Percentiles rank a stretch among this genome's conserved stretches.
Evolutionary conservation across 1,139 yeast species (phyloP).

Genomic region (Meyerozyma smithsonii): DNA sequence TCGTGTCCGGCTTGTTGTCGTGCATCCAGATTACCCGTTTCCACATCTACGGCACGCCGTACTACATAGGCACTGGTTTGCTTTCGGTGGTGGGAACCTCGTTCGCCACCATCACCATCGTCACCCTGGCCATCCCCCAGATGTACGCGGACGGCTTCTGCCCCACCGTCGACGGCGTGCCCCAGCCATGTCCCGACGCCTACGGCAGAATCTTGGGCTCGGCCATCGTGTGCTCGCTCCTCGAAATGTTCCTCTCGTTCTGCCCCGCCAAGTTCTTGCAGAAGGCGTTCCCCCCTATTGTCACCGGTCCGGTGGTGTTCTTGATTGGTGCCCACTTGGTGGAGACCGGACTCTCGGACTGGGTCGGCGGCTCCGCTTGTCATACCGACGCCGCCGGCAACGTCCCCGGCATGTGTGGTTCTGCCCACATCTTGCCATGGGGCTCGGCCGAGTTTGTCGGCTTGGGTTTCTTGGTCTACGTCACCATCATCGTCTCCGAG

Average conservation of each 20-base stretch:
- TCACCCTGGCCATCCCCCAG: conserved; percentile 66
- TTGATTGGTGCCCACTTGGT: conserved; percentile 72
- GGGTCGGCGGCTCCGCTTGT: conserved; percentile 88
- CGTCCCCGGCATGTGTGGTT: conserved; percentile 28
- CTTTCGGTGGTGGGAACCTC: conserved; percentile 87
- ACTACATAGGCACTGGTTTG: conserved; percentile 81
- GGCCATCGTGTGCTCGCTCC: conserved; percentile 67
- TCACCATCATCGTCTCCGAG: conserved; percentile 69
- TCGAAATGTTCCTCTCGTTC: conserved; percentile 70
- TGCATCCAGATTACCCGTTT: conserved; percentile 76
- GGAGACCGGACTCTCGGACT: conserved; percentile 68
- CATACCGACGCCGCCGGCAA: conserved; percentile 30
- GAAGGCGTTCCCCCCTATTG: conserved; percentile 78
- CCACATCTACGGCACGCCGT: conserved; percentile 66
- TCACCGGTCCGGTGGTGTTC: conserved; percentile 88
- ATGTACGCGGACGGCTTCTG: conserved; percentile 76
- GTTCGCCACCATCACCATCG: conserved; percentile 82
- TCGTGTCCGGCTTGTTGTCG: conserved; percentile 72
- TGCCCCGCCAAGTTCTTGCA: conserved; percentile 68
- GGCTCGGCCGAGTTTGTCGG: conserved; percentile 86
- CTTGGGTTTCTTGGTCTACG: conserved; percentile 76
- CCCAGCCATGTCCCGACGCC: conserved; percentile 82
- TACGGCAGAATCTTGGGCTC: conserved; percentile 85
- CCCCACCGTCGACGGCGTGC: conserved; percentile 57
- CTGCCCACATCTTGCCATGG: conserved; percentile 57